These are phyloP conservation scores for Trichophyton rubrum DNA, from an alignment of 2,329 filamentous ascomycete genomes.

Conservation along the genomic window DNA sequence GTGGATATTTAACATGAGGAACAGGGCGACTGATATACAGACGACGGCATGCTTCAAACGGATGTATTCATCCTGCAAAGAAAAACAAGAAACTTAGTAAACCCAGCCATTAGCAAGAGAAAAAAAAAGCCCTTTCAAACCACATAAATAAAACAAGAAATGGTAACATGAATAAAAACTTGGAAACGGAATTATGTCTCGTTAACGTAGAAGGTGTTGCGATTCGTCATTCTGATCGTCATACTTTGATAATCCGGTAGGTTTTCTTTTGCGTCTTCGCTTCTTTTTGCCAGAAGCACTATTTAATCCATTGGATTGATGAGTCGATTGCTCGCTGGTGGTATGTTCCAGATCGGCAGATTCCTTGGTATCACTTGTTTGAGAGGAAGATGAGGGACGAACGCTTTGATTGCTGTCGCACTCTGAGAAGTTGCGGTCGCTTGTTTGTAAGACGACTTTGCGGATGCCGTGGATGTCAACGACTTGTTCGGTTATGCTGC, in stretches of 20 bases:
- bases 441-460: slow-evolving; percentile 63
- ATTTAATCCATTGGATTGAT: background rate
- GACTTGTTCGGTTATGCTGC: slow-evolving; percentile 69
- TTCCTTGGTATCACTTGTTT: background rate
- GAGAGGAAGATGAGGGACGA: background rate
- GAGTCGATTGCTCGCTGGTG: background rate
- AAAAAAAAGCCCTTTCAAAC: background rate
- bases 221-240: slow-evolving; percentile 1
- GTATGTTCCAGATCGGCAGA: background rate
- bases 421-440: slow-evolving; percentile 35
- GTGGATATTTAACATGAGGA: background rate
- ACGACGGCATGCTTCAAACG: background rate
- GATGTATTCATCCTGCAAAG: background rate
- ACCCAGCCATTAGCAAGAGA: no score
- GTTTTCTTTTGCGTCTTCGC: slow-evolving; percentile 11
- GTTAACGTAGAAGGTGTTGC: background rate
- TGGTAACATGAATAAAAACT: background rate
- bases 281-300: slow-evolving; percentile 8
- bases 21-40: background rate
- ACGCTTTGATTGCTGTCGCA: slow-evolving; percentile 2
- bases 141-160: background rate
- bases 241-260: slow-evolving; percentile 3
- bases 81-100: background rate
- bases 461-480: slow-evolving; percentile 60
- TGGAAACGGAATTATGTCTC: background rate